Conservation (phyloP, 129 eudicot species). For the Scalesia atractyloides region DNA sequence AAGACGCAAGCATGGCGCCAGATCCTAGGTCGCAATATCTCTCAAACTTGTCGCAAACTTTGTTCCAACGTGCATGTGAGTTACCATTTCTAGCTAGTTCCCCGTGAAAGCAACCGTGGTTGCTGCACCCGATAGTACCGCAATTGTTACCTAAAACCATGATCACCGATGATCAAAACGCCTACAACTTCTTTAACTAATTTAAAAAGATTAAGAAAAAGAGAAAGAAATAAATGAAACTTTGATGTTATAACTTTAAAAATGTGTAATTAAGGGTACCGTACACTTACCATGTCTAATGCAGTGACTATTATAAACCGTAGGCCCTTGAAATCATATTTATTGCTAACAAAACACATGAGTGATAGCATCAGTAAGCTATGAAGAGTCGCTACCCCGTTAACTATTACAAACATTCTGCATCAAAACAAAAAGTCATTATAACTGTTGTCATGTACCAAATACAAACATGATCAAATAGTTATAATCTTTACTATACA, state of each 20-base stretch:
- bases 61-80: slow-evolving; percentile 91
- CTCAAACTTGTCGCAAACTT: slow-evolving; percentile 72
- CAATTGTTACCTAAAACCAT: slow-evolving; percentile 53
- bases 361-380: slow-evolving; percentile 55
- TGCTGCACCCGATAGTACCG: slow-evolving; percentile 62
- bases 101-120: slow-evolving; percentile 80
- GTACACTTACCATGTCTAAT: slow-evolving; percentile 62
- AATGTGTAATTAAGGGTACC: neutral
- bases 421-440: neutral
- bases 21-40: slow-evolving; percentile 60
- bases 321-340: slow-evolving; percentile 47
- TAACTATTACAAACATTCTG: slow-evolving; percentile 85
- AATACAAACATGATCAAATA: neutral
- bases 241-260: too few relatives aligned
- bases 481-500: too few relatives aligned
- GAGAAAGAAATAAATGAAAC: too few relatives aligned
- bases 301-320: slow-evolving; percentile 43
- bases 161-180: neutral
- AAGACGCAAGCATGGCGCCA: slow-evolving; percentile 67
- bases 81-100: slow-evolving; percentile 77
- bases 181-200: too few relatives aligned
- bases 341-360: slow-evolving; percentile 35
- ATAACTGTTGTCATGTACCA: neutral
- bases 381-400: slow-evolving; percentile 66
- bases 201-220: too few relatives aligned